These are phyloP conservation scores for Stellera chamaejasme DNA, from an alignment of 345 rosid genomes.

Conservation along the genomic window DNA sequence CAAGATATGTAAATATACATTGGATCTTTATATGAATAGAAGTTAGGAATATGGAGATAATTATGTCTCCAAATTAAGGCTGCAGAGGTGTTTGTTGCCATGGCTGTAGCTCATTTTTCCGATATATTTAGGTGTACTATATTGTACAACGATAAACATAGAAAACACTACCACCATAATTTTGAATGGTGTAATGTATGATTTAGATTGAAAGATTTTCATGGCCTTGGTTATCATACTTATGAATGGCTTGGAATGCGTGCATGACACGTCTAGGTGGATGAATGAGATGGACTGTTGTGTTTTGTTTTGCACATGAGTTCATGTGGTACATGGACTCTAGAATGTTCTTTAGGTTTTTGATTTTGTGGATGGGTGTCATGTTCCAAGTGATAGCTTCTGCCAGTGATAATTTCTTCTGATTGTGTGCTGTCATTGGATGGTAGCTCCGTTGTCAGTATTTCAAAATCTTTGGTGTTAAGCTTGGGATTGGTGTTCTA, in stretches of 20 bases:
- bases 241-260: conserved; percentile 16
- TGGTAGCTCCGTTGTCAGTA: too few relatives aligned
- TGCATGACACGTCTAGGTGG: neutral
- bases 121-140: conserved; percentile 24
- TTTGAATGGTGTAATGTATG: conserved; percentile 18
- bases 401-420: too few relatives aligned
- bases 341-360: too few relatives aligned
- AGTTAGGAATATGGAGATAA: conserved; percentile 31
- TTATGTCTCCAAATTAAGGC: conserved; percentile 43
- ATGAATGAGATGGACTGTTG: conserved; percentile 27
- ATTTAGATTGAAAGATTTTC: conserved; percentile 19
- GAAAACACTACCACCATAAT: conserved; percentile 13
- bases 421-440: too few relatives aligned
- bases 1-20: conserved; percentile 42
- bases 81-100: conserved; percentile 39
- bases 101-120: conserved; percentile 28
- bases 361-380: too few relatives aligned
- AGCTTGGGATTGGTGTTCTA: too few relatives aligned
- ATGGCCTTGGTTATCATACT: conserved; percentile 14
- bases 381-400: too few relatives aligned
- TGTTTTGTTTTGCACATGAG: too few relatives aligned
- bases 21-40: conserved; percentile 37
- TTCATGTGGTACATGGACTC: too few relatives aligned
- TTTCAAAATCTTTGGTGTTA: too few relatives aligned
- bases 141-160: conserved; percentile 38